Evolutionary conservation across 352 stramenopile genomes (phyloP).

Genomic region (Phytophthora palmivora): DNA sequence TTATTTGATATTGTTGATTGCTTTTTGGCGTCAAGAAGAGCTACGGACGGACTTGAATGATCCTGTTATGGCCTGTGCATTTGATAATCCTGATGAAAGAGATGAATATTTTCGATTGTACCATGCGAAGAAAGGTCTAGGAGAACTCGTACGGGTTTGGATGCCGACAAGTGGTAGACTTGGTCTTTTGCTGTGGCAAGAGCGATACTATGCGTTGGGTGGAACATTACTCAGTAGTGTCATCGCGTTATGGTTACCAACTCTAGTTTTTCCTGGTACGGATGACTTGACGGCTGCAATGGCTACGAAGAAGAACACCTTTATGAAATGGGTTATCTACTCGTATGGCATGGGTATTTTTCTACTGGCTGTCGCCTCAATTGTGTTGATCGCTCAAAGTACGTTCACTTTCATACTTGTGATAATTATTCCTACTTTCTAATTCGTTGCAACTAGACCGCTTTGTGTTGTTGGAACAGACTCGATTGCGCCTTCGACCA

Average conservation of each 20-base stretch:
- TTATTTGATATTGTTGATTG: slow-evolving; percentile 41
- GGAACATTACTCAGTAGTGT: slow-evolving; percentile 35
- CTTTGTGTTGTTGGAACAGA: slow-evolving; percentile 62
- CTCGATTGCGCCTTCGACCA: slow-evolving; percentile 52
- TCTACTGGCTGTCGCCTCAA: slow-evolving; percentile 41
- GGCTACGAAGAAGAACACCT: slow-evolving; percentile 26
- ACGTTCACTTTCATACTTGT: slow-evolving; percentile 8
- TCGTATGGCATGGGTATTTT: slow-evolving; percentile 46
- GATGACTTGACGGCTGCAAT: slow-evolving; percentile 2
- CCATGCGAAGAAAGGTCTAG: slow-evolving; percentile 49
- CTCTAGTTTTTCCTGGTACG: slow-evolving; percentile 1
- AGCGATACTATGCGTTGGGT: slow-evolving; percentile 41
- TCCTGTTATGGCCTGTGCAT: slow-evolving; percentile 41
- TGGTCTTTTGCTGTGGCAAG: slow-evolving; percentile 57
- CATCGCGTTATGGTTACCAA: slow-evolving; percentile 17
- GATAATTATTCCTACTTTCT: neutral
- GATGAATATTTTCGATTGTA: slow-evolving; percentile 52
- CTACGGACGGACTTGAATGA: slow-evolving; percentile 54
- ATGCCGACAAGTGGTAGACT: slow-evolving; percentile 69
- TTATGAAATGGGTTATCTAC: slow-evolving; percentile 55
- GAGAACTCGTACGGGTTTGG: slow-evolving; percentile 61
- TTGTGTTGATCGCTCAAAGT: slow-evolving; percentile 50
- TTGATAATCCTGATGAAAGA: slow-evolving; percentile 34
- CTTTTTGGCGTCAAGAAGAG: slow-evolving; percentile 69
- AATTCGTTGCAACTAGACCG: slow-evolving; percentile 42